These are phyloP conservation scores for Populus euphratica DNA, from an alignment of 345 rosid species.

Conservation along the genomic window DNA sequence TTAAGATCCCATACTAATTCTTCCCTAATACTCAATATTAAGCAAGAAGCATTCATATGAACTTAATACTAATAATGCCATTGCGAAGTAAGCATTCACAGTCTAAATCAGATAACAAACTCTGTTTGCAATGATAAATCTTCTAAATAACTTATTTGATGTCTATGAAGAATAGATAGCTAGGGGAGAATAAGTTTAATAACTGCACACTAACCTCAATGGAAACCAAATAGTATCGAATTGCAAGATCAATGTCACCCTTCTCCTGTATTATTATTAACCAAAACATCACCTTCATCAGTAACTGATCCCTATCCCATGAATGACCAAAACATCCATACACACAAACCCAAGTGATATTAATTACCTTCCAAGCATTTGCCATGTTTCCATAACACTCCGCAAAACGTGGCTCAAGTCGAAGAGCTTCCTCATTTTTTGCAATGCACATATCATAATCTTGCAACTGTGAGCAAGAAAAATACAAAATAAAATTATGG, in stretches of 20 bases:
- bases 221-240: conserved; percentile 84
- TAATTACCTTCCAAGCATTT: conserved; percentile 91
- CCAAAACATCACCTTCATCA: neutral
- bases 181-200: neutral
- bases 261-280: conserved; percentile 63
- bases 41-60: neutral
- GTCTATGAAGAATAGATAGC: neutral
- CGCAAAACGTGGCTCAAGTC: conserved; percentile 83
- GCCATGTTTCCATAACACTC: conserved; percentile 99
- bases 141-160: neutral
- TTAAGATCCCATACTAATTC: neutral
- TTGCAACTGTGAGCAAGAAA: conserved; percentile 51
- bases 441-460: conserved; percentile 95
- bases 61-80: neutral
- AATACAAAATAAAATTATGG: neutral
- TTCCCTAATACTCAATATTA: neutral
- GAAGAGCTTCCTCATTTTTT: conserved; percentile 94
- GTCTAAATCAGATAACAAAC: neutral
- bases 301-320: neutral
- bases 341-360: neutral
- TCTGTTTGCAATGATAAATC: neutral
- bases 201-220: conserved; percentile 70
- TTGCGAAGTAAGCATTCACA: neutral
- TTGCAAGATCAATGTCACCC: conserved; percentile 86
- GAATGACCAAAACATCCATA: neutral